Evolutionary conservation across 495 filamentous ascomycete species (phyloP), one percentile per base, ranked within the genome.

Genomic region (Neohortaea acidophila): DNA sequence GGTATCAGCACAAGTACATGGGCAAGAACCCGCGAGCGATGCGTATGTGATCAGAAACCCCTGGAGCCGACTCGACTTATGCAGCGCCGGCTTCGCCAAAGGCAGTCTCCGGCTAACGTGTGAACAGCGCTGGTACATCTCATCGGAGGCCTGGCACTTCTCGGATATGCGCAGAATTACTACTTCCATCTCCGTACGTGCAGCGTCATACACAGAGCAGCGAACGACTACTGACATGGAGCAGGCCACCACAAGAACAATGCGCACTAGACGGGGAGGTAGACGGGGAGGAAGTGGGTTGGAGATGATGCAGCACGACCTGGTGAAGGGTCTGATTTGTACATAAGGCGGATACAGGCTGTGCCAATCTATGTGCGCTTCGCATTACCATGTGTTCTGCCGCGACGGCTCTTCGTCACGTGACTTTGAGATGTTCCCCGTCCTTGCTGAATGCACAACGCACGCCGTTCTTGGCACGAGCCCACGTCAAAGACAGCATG

Each of bases 231-330:
- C 59, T 65, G 46, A 66, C 49, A 36, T 23, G 21, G 18, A 35
- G 26, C 50, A 96, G 87, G 87, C 47, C 84, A 94, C 71, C 85
- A 94, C 79, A 96, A 96, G 80, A 93, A 94, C 77, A 84, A 96
- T 59, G 80, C 84, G 51, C 87, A 96, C 69, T 96, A 86, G 70
- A 32, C 21, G 23, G 21, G 56, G 48, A 45, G 35, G 45, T 29
- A 44, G 29, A 41, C 8, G 34, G 34, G 21, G 34, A 33, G 15
- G 15, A 33, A 33, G 4, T 19, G 33, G n/a, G n/a, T n/a, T n/a
- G n/a, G n/a, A n/a, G n/a, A n/a, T n/a, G n/a, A n/a, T n/a, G n/a
- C n/a, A n/a, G n/a, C n/a, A 35, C 14, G 15, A 22, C 15, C 7
- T 4, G 32, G 32, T 5, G 7, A 10, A 21, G 21, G 21, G 22